These are phyloP conservation scores for Macrocybe gigantea DNA, from an alignment of 768 basidiomycete genomes.

Conservation along the genomic window DNA sequence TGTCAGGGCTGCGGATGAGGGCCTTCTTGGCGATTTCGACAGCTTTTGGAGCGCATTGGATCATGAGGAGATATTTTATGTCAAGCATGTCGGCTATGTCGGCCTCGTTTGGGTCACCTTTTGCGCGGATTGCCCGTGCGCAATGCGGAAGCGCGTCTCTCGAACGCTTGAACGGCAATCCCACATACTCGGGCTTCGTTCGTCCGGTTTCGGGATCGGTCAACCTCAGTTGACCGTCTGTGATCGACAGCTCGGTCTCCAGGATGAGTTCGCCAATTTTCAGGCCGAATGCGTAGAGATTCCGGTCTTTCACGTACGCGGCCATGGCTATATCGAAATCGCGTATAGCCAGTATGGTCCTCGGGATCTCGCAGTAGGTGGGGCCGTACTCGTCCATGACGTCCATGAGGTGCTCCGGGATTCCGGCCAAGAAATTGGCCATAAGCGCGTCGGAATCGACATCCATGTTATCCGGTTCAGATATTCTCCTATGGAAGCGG, in stretches of 20 bases:
- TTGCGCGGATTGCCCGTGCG: slow-evolving; percentile 47
- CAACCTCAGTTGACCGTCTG: slow-evolving; percentile 48
- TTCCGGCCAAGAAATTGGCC: slow-evolving; percentile 29
- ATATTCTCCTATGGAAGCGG: slow-evolving; percentile 36
- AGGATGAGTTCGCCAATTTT: slow-evolving; percentile 44
- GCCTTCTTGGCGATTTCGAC: slow-evolving; percentile 38
- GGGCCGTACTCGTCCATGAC: slow-evolving; percentile 44
- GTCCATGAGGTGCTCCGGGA: slow-evolving; percentile 40
- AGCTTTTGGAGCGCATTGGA: slow-evolving; percentile 41
- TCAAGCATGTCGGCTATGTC: slow-evolving; percentile 63
- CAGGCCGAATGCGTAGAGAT: slow-evolving; percentile 47
- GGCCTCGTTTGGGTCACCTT: slow-evolving; percentile 31
- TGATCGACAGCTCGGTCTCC: slow-evolving; percentile 54
- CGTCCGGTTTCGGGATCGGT: slow-evolving; percentile 36
- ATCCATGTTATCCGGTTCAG: slow-evolving; percentile 37
- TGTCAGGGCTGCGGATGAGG: slow-evolving; percentile 48
- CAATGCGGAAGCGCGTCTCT: slow-evolving; percentile 53
- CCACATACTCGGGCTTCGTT: slow-evolving; percentile 34
- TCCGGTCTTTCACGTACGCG: slow-evolving; percentile 34
- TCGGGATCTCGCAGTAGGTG: slow-evolving; percentile 38
- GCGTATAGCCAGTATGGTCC: slow-evolving; percentile 31
- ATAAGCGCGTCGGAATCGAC: slow-evolving; percentile 48
- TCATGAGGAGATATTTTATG: slow-evolving; percentile 52
- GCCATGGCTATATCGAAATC: slow-evolving; percentile 54
- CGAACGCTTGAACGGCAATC: slow-evolving; percentile 58